phyloP scores from a whole-genome alignment of 176 grass and related monocot genomes.

The Cenchrus americanus region DNA sequence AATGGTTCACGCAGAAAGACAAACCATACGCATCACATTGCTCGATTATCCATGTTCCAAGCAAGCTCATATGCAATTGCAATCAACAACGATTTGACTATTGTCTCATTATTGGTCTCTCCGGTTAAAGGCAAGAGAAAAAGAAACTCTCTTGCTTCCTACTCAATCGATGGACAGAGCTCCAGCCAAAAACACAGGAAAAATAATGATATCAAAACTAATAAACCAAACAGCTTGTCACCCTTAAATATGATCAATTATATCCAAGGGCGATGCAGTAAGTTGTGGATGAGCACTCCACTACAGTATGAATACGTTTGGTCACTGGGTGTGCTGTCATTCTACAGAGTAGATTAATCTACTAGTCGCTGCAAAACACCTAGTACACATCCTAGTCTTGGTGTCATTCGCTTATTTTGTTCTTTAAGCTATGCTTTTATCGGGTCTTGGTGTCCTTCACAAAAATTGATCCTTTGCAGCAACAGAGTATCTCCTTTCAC shows the following conservation, averaged over 20 bases:
- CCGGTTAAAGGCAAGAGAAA: not conserved
- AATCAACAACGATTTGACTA: not conserved
- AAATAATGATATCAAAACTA: not conserved
- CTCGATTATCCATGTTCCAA: not conserved
- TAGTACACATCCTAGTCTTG: no score
- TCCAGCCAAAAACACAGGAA: not conserved
- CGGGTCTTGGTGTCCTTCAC: no score
- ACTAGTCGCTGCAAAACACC: no score
- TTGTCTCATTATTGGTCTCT: not conserved
- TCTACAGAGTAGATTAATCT: no score
- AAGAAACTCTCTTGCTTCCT: not conserved
- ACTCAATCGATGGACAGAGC: not conserved
- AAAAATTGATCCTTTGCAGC: no score
- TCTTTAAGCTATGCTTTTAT: no score
- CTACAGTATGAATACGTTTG: no score
- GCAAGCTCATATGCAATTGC: not conserved
- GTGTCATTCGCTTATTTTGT: no score
- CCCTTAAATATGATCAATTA: slow-evolving; percentile 13
- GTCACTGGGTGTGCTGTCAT: no score
- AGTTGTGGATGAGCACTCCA: not conserved
- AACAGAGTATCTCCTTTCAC: no score
- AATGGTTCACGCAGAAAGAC: not conserved
- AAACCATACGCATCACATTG: not conserved
- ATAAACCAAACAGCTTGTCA: not conserved
- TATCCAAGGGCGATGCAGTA: not conserved